Conservation (phyloP, 257 asterid genomes). For the Forsythia viridissima region DNA sequence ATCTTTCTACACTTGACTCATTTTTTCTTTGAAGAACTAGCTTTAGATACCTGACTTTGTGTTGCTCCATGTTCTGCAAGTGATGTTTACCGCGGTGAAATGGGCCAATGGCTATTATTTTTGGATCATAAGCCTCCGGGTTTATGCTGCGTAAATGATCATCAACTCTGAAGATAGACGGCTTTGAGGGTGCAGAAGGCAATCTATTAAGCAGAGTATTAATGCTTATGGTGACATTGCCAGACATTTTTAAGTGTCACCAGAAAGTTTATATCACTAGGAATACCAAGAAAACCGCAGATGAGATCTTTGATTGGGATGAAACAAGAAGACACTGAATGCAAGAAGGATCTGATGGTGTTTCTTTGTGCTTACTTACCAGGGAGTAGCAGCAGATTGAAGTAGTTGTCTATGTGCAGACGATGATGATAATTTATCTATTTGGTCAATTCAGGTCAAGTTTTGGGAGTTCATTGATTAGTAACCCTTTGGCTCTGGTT, state of each 20-base stretch:
- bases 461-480: too few relatives aligned
- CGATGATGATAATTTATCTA: too few relatives aligned
- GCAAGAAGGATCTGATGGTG: too few relatives aligned
- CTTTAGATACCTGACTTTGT: not conserved
- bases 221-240: not conserved
- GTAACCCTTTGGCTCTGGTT: too few relatives aligned
- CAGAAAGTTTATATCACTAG: too few relatives aligned
- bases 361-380: too few relatives aligned
- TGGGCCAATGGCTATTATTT: slow-evolving; percentile 20
- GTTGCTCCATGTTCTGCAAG: slow-evolving; percentile 1
- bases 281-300: too few relatives aligned
- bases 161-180: not conserved
- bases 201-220: not conserved
- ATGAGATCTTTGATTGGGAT: too few relatives aligned
- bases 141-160: not conserved
- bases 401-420: too few relatives aligned
- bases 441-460: too few relatives aligned
- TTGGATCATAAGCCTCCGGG: slow-evolving; percentile 6
- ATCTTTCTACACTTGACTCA: not conserved
- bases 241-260: not conserved
- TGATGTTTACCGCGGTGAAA: not conserved
- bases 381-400: too few relatives aligned
- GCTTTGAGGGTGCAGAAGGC: not conserved
- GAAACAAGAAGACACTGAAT: too few relatives aligned
- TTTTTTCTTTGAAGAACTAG: not conserved